A percentile compares a stretch with the other conserved stretches of the same genome.
phyloP scores from a whole-genome alignment of 2,329 filamentous ascomycete species.

The Botrytis porri region DNA sequence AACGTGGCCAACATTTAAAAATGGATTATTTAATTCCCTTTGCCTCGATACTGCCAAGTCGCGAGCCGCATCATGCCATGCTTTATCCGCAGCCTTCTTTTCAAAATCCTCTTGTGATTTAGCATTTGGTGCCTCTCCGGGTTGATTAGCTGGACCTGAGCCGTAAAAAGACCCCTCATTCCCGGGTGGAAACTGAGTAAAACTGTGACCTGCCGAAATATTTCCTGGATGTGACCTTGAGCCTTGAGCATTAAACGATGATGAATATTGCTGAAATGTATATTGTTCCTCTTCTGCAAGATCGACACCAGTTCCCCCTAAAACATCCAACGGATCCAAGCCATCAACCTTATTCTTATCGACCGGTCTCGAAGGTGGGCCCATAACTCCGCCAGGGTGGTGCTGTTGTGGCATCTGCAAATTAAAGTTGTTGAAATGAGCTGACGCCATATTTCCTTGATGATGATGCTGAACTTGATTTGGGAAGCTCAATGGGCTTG shows the following conservation, averaged over 20 bases:
- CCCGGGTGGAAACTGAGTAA: constrained; percentile 54
- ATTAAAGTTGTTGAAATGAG: constrained; percentile 25
- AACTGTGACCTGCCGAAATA: constrained; percentile 46
- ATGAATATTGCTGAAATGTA: constrained; percentile 64
- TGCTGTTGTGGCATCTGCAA: constrained; percentile 40
- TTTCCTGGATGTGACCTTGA: constrained; percentile 43
- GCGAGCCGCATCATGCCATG: constrained; percentile 63
- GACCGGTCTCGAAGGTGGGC: constrained; percentile 57
- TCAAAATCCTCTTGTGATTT: constrained; percentile 61
- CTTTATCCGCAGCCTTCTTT: constrained; percentile 61
- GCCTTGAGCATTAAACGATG: constrained; percentile 46
- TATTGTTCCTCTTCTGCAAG: constrained; percentile 82
- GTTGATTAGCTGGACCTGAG: constrained; percentile 63
- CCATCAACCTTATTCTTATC: constrained; percentile 56
- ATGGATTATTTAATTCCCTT: constrained; percentile 56
- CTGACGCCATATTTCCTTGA: constrained; percentile 12
- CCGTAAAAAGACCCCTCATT: constrained; percentile 60
- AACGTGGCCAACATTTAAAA: constrained; percentile 38
- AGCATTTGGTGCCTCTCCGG: constrained; percentile 45
- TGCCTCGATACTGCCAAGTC: constrained; percentile 53
- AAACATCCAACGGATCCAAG: constrained; percentile 77
- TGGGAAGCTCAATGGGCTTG: constrained; percentile 30
- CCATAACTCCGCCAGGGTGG: constrained; percentile 48
- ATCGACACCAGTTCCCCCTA: constrained; percentile 83
- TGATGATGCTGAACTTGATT: constrained; percentile 23